A percentile compares a stretch with the other conserved stretches of the same genome.
Evolutionary conservation across 2,329 filamentous ascomycete genomes (phyloP).

Genomic region (Botrytis hyacinthi): DNA sequence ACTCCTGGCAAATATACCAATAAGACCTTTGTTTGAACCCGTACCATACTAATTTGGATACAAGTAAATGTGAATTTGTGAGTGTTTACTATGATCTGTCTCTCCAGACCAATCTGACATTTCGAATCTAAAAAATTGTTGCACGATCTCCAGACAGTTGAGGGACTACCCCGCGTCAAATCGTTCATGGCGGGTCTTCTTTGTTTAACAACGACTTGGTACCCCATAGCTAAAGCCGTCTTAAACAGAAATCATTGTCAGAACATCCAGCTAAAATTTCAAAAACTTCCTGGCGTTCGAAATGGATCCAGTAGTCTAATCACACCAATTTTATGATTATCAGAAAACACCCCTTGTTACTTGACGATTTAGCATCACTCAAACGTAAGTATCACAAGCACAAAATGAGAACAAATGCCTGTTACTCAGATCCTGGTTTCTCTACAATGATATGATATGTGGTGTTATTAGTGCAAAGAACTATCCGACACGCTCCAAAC

Average conservation of each 20-base stretch:
- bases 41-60: not conserved
- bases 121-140: not conserved
- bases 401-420: not conserved
- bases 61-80: not conserved
- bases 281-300: not conserved
- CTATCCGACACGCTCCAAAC: not conserved
- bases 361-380: not conserved
- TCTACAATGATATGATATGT: not conserved
- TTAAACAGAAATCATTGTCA: not conserved
- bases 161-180: not conserved
- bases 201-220: not conserved
- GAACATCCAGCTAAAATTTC: not conserved
- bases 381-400: not conserved
- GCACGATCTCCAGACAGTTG: not conserved
- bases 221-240: not conserved
- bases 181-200: not conserved
- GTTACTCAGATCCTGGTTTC: not conserved
- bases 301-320: not conserved
- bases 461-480: conserved; percentile 10
- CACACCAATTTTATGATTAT: not conserved
- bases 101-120: not conserved
- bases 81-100: not conserved
- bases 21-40: conserved; percentile 16
- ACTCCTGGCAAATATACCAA: conserved; percentile 17
- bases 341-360: not conserved